Evolutionary conservation across 2,329 filamentous ascomycete genomes (phyloP).

Genomic region (Hansfordia pulvinata): DNA sequence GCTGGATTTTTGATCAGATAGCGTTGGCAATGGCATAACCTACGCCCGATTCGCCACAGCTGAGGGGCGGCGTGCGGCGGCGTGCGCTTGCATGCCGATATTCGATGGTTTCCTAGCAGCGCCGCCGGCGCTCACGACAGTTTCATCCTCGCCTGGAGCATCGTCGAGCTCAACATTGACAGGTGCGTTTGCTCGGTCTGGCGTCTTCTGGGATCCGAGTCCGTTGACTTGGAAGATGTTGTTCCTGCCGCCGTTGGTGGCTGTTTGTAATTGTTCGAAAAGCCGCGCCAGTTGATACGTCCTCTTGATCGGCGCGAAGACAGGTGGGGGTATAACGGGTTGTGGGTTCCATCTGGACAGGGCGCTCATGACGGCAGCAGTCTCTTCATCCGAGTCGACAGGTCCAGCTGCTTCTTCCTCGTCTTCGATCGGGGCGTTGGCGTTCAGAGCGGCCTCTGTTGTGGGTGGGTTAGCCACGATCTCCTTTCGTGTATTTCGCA

Average conservation of each 20-base stretch:
- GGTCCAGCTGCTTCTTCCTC: constrained; percentile 72
- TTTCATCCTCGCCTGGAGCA: constrained; percentile 43
- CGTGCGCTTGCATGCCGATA: constrained; percentile 28
- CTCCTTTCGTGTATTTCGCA: no score
- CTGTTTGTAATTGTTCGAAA: constrained; percentile 51
- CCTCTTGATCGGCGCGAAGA: constrained; percentile 46
- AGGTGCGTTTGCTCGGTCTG: constrained; percentile 31
- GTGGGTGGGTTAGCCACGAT: no score
- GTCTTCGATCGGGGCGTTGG: constrained; percentile 80
- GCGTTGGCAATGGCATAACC: no score
- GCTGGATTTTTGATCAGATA: constrained; percentile 1
- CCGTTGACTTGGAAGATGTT: constrained; percentile 52
- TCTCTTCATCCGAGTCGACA: constrained; percentile 91
- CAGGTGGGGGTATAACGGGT: constrained; percentile 56
- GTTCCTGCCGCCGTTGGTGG: constrained; percentile 49
- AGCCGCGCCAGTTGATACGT: constrained; percentile 50
- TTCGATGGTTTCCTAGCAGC: constrained; percentile 27
- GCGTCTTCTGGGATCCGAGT: constrained; percentile 39
- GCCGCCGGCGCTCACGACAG: constrained; percentile 22
- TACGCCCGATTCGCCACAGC: constrained; percentile 33
- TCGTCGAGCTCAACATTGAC: constrained; percentile 33
- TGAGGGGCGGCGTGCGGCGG: constrained; percentile 30
- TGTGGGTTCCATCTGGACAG: constrained; percentile 64
- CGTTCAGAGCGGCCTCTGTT: constrained; percentile 82
- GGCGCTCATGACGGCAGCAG: constrained; percentile 73